These are phyloP conservation scores for Fusarium azukiicola DNA, from an alignment of 2,329 filamentous ascomycete genomes.

Conservation along the genomic window DNA sequence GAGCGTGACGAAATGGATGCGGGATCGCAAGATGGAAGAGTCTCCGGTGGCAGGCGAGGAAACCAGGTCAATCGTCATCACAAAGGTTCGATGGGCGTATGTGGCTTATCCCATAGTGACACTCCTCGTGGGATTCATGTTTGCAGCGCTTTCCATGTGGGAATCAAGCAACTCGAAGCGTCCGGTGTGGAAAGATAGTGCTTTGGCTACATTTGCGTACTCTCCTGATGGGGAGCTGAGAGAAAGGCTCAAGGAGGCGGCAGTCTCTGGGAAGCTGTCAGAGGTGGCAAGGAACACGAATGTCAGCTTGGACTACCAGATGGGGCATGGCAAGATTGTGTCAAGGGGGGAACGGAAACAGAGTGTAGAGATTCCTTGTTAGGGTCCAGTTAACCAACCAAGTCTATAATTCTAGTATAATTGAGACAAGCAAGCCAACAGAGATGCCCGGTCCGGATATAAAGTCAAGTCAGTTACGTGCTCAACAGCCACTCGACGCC, in stretches of 20 bases:
- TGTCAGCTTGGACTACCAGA: neutral
- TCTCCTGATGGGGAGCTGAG: constrained; percentile 7
- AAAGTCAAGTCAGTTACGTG: rapidly evolving
- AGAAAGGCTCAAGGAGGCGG: neutral
- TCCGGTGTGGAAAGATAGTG: constrained; percentile 14
- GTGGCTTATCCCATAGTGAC: neutral
- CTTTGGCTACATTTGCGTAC: constrained; percentile 16
- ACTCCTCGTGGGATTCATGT: neutral
- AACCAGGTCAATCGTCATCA: constrained; percentile 1
- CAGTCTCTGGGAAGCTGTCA: neutral
- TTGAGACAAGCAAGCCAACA: neutral
- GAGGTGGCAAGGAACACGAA: neutral
- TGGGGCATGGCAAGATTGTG: constrained; percentile 1
- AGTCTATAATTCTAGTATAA: neutral
- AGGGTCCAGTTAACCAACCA: neutral
- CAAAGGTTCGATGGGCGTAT: constrained; percentile 22
- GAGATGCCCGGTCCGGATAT: neutral
- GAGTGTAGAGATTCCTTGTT: neutral
- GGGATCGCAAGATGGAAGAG: constrained; percentile 14
- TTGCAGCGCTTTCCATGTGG: constrained; percentile 2
- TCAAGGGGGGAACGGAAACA: neutral
- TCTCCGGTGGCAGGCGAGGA: neutral
- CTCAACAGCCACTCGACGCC: neutral
- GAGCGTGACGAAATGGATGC: constrained; percentile 41
- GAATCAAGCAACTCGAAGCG: constrained; percentile 11